Percentiles rank a stretch among this genome's conserved stretches.
Evolutionary conservation across 352 stramenopile genomes (phyloP).

Genomic region (Globisporangium carolinianum): DNA sequence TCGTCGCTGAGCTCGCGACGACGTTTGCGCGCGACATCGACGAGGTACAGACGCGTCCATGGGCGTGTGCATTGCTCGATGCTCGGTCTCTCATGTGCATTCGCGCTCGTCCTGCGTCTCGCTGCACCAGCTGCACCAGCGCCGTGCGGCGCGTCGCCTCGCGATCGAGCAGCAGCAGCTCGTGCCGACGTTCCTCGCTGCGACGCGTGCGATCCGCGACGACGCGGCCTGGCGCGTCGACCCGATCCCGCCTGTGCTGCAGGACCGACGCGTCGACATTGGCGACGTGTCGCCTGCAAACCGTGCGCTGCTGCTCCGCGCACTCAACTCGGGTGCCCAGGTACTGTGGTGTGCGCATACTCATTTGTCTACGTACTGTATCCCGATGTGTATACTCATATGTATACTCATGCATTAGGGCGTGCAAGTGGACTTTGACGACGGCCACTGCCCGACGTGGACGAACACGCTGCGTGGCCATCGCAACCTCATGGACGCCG

Average conservation of each 20-base stretch:
- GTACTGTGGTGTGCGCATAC: slow-evolving; percentile 30
- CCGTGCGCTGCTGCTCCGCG: slow-evolving; percentile 89
- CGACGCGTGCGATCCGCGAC: slow-evolving; percentile 61
- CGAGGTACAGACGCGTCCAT: slow-evolving; percentile 15
- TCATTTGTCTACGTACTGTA: slow-evolving; percentile 13
- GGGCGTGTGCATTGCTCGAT: too few species aligned
- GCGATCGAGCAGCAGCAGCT: slow-evolving; percentile 54
- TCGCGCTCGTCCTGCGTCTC: background rate
- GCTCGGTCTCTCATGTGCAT: background rate
- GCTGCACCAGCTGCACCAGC: slow-evolving; percentile 41
- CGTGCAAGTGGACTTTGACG: slow-evolving; percentile 75
- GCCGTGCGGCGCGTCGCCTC: slow-evolving; percentile 39
- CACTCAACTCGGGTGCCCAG: slow-evolving; percentile 91
- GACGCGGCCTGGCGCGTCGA: slow-evolving; percentile 55
- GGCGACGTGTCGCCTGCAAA: slow-evolving; percentile 86
- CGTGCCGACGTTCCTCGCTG: slow-evolving; percentile 80
- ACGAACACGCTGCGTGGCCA: slow-evolving; percentile 88
- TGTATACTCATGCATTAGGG: slow-evolving; percentile 17
- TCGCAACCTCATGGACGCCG: slow-evolving; percentile 89
- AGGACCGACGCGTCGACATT: slow-evolving; percentile 92
- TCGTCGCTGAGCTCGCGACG: slow-evolving; percentile 75
- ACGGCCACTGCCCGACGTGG: slow-evolving; percentile 89
- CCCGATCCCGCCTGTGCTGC: slow-evolving; percentile 54
- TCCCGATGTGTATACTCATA: background rate
- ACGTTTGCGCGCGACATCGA: slow-evolving; percentile 64